Evolutionary conservation across 2,329 filamentous ascomycete genomes (phyloP).

Genomic region (Taxawa tesnikishii): DNA sequence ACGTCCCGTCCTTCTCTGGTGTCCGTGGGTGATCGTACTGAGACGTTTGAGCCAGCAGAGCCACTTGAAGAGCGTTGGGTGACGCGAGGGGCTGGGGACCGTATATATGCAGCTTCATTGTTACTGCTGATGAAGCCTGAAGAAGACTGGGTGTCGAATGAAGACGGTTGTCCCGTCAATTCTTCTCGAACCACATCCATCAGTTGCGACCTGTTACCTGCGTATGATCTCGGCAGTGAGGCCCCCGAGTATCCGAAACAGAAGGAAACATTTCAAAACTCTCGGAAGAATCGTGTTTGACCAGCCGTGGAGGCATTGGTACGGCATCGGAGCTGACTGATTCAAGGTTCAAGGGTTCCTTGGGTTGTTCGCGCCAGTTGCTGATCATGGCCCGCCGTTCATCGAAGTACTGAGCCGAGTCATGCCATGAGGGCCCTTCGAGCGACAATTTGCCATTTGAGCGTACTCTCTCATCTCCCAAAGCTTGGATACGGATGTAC

Average conservation of each 20-base stretch:
- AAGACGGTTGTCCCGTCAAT: too few species aligned
- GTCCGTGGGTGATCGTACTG: too few species aligned
- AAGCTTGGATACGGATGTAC: slow-evolving; percentile 4
- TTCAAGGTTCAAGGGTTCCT: slow-evolving; percentile 14
- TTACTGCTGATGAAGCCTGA: neutral
- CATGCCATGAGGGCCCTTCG: slow-evolving; percentile 6
- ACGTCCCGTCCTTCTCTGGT: neutral
- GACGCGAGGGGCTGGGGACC: neutral
- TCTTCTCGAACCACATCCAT: slow-evolving; percentile 9
- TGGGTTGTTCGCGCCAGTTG: slow-evolving; percentile 15
- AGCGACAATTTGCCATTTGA: slow-evolving; percentile 3
- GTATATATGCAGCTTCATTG: neutral
- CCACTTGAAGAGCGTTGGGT: too few species aligned
- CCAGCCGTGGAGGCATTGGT: slow-evolving; percentile 23
- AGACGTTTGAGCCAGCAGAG: too few species aligned
- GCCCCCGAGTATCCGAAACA: slow-evolving; percentile 46
- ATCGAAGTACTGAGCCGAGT: slow-evolving; percentile 2
- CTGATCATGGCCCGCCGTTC: slow-evolving; percentile 4
- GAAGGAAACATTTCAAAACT: slow-evolving; percentile 53
- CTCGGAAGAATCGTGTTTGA: slow-evolving; percentile 46
- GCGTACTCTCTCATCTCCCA: slow-evolving; percentile 1
- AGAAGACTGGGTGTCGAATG: neutral
- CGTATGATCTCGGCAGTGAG: slow-evolving; percentile 41
- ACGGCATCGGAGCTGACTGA: slow-evolving; percentile 12
- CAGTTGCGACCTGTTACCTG: slow-evolving; percentile 13